Percentiles rank a stretch among this genome's conserved stretches.
phyloP scores from a whole-genome alignment of 139 green algal species.

The Chlamydomonas eustigma region DNA sequence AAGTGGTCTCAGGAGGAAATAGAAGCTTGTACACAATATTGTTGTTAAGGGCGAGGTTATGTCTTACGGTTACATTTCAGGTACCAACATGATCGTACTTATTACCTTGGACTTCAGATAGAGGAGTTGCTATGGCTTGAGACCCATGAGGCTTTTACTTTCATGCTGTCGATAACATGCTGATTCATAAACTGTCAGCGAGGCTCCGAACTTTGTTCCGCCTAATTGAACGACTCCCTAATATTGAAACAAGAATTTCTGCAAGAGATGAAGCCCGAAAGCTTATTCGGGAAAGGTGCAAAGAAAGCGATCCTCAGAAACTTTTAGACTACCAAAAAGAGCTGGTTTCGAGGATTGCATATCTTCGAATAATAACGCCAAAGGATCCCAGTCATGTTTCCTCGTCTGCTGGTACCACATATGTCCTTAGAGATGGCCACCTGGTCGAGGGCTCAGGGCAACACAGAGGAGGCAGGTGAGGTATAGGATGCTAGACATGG shows the following conservation, averaged over 20 bases:
- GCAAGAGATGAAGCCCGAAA: slow-evolving; percentile 19
- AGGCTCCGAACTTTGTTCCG: slow-evolving; percentile 31
- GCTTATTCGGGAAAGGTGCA: slow-evolving; percentile 8
- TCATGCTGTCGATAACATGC: too few relatives aligned
- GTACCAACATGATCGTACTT: too few relatives aligned
- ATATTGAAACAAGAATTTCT: neutral
- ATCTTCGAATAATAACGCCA: slow-evolving; percentile 31
- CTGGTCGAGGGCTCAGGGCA: slow-evolving; percentile 29
- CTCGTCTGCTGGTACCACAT: neutral
- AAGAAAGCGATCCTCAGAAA: slow-evolving; percentile 18
- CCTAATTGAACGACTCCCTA: slow-evolving; percentile 18
- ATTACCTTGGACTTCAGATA: too few relatives aligned
- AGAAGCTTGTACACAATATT: too few relatives aligned
- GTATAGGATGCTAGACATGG: too few relatives aligned
- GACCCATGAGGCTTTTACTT: too few relatives aligned
- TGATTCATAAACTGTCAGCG: slow-evolving; percentile 1
- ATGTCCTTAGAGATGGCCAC: slow-evolving; percentile 29
- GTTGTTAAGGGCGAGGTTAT: too few relatives aligned
- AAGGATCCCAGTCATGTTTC: slow-evolving; percentile 21
- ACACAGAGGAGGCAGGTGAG: slow-evolving; percentile 28
- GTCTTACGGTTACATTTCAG: too few relatives aligned
- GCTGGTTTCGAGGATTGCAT: slow-evolving; percentile 27
- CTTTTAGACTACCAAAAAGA: slow-evolving; percentile 26
- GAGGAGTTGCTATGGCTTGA: too few relatives aligned
- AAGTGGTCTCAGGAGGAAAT: too few relatives aligned